Percentiles rank a stretch among this genome's conserved stretches.
These are phyloP conservation scores for Penicillium sp. DNA, from an alignment of 2,329 filamentous ascomycete genomes.

Conservation along the genomic window DNA sequence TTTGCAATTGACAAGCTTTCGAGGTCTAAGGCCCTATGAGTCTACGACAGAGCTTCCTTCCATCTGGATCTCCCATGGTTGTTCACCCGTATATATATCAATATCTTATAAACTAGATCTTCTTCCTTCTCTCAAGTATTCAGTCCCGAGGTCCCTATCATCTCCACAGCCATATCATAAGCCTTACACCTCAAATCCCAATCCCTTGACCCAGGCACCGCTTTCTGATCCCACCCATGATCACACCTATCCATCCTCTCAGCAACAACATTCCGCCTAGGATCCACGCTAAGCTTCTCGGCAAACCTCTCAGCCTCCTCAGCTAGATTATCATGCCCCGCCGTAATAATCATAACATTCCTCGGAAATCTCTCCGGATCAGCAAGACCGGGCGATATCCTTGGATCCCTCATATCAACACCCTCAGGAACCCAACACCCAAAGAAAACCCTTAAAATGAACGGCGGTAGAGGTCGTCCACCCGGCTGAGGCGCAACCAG, in stretches of 20 bases:
- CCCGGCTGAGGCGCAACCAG: not conserved
- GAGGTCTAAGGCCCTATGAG: no score
- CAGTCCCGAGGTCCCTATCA: not conserved
- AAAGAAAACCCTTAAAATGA: not conserved
- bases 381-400: not conserved
- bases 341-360: not conserved
- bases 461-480: not conserved
- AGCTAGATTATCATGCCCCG: not conserved
- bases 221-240: not conserved
- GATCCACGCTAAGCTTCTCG: not conserved
- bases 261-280: not conserved
- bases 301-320: not conserved
- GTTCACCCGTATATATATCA: no score
- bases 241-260: not conserved
- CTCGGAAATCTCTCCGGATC: not conserved
- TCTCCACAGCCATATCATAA: not conserved
- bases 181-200: not conserved
- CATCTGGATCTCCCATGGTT: no score
- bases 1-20: not conserved
- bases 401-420: not conserved
- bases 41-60: no score
- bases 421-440: not conserved
- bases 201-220: not conserved
- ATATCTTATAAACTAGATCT: no score
- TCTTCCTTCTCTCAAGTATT: not conserved